phyloP scores from a whole-genome alignment of 306 rosid species.

The Rosa persica region DNA sequence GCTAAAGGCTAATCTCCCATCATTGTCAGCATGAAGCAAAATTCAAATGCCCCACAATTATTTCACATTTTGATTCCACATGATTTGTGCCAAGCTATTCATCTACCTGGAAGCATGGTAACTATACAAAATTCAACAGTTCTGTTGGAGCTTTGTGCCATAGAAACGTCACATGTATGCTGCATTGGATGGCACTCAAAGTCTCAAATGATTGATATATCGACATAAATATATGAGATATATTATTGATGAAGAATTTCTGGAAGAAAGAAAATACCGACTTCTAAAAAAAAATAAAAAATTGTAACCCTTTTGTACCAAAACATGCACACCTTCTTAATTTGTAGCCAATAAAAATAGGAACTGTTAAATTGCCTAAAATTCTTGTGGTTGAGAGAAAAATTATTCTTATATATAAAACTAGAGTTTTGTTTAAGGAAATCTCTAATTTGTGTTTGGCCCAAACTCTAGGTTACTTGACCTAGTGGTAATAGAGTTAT shows the following conservation, averaged over 20 bases:
- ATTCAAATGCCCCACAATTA: background rate
- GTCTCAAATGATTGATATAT: background rate
- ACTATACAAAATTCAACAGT: background rate
- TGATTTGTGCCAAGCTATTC: background rate
- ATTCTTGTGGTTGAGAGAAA: no score
- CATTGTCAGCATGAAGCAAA: background rate
- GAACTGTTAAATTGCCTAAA: no score
- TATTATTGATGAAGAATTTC: no score
- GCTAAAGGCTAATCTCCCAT: background rate
- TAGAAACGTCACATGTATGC: background rate
- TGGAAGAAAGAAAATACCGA: background rate
- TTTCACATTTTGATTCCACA: constrained; percentile 3
- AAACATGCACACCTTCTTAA: no score
- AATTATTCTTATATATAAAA: no score
- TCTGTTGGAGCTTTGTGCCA: background rate
- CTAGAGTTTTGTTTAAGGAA: no score
- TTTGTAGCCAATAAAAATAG: no score
- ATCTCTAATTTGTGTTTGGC: no score
- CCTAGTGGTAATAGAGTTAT: no score
- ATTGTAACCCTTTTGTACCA: no score
- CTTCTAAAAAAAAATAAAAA: no score
- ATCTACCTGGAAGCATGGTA: background rate
- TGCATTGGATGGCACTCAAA: background rate
- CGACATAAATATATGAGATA: background rate
- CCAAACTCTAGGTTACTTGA: no score